Conservation (phyloP, 2,329 filamentous ascomycete genomes). For the Nigrospora sphaerica region DNA sequence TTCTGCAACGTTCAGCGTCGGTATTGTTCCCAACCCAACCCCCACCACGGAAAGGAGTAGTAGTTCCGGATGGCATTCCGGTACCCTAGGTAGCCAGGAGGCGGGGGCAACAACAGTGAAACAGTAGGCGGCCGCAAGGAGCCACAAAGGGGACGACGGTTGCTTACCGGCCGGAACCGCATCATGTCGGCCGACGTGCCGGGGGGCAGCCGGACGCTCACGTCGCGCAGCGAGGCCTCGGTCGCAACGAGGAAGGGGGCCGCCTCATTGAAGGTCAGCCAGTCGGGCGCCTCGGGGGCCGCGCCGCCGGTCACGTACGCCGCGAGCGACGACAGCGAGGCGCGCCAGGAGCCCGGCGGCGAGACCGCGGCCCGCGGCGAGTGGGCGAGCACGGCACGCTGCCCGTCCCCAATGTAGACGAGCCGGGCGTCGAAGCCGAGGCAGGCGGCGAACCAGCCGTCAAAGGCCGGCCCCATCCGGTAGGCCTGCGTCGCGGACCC, state of each 20-base stretch:
- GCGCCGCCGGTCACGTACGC: slow-evolving; percentile 21
- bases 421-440: slow-evolving; percentile 57
- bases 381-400: slow-evolving; percentile 55
- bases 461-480: slow-evolving; percentile 53
- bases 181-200: slow-evolving; percentile 50
- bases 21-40: too few species aligned
- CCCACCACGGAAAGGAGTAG: too few species aligned
- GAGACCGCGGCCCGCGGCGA: slow-evolving; percentile 22
- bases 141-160: too few species aligned
- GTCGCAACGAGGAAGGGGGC: slow-evolving; percentile 70
- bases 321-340: slow-evolving; percentile 26
- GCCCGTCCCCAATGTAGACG: slow-evolving; percentile 57
- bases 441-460: slow-evolving; percentile 60
- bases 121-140: too few species aligned
- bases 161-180: slow-evolving; percentile 53
- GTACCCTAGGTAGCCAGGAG: too few species aligned
- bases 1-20: slow-evolving; percentile 29
- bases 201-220: slow-evolving; percentile 49
- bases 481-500: slow-evolving; percentile 50
- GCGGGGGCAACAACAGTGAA: too few species aligned
- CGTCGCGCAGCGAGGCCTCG: slow-evolving; percentile 59
- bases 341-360: slow-evolving; percentile 3
- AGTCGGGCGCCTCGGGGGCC: slow-evolving; percentile 27
- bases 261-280: slow-evolving; percentile 65
- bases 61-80: too few species aligned